These are phyloP conservation scores for Sporisorium reilianum DNA, from an alignment of 1,284 basidiomycete species.

Conservation along the genomic window DNA sequence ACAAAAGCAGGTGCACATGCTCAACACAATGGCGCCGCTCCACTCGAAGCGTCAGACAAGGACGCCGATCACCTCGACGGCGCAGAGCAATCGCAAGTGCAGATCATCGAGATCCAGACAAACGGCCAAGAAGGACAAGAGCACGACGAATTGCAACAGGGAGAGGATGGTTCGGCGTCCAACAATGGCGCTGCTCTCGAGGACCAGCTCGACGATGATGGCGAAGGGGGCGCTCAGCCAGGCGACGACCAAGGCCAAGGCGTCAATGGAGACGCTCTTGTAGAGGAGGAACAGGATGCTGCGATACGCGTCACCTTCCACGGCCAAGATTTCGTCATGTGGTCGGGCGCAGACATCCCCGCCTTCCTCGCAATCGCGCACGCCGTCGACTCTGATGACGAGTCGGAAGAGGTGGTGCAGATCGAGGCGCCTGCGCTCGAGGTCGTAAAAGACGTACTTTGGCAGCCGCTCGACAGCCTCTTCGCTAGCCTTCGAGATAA, in stretches of 20 bases:
- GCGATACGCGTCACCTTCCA: constrained; percentile 60
- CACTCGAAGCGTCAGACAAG: neutral
- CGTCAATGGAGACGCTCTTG: neutral
- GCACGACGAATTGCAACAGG: constrained; percentile 12
- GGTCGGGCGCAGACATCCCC: constrained; percentile 42
- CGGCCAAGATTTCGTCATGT: constrained; percentile 65
- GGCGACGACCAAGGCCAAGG: constrained; percentile 11
- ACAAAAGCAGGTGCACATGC: neutral
- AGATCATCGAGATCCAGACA: neutral
- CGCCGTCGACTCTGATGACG: neutral
- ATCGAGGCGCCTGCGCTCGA: constrained; percentile 56
- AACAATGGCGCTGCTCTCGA: neutral
- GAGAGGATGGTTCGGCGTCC: neutral
- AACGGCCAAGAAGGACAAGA: constrained; percentile 9
- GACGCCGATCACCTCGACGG: neutral
- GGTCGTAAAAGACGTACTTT: constrained; percentile 48
- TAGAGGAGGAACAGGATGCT: constrained; percentile 13
- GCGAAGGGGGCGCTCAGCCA: constrained; percentile 3
- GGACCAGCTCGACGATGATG: constrained; percentile 19
- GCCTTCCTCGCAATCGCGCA: constrained; percentile 14
- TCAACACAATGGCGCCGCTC: neutral
- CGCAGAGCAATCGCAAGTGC: neutral
- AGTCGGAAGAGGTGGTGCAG: constrained; percentile 21
- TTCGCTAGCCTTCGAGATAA: constrained; percentile 58
- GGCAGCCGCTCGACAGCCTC: constrained; percentile 61